Evolutionary conservation across 805 yeast species (phyloP), one percentile per base, ranked within the genome.

Genomic region (Suhomyces sp.): DNA sequence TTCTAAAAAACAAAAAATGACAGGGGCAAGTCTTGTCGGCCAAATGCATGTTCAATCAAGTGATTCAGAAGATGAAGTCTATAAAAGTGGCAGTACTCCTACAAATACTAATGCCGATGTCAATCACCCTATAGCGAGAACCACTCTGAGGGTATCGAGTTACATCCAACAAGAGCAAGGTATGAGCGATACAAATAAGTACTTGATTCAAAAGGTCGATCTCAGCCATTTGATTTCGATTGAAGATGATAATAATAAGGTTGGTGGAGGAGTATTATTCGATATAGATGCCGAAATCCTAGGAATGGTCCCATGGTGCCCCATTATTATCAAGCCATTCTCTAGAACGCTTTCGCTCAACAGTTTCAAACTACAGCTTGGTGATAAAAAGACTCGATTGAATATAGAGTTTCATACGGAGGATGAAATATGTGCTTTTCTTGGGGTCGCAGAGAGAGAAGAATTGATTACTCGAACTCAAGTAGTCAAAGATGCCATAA

Each of bases 301-400:
- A 9, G 53, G 53, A 4, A 31, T 45, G 20, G 10, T 40, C 5
- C 60, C 63, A 1, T 18, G 25, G 15, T 31, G 37, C 10, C 47
- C 50, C 10, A 48, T 60, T 15, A 39, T 58, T 4, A 44, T 62
- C 11, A 58, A 58, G 30, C 66, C 65, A 2, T 58, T 39, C 23
- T 44, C 46, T 7, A 43, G 65, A 18, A 57, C 66, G 3, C 27
- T 60, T 18, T 60, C 60, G 25, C 38, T 54, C 1, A 45, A 56
- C 1, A 40, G 39, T 14, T 53, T 62, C 32, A 53, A 51, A 25
- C 31, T 63, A 2, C 32, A 43, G 6, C 35, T 61, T 8, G 22
- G 38, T 6, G 51, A 49, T 22, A 15, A 13, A 24, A 30, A 28
- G 10, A 21, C 32, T 13, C 28, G 19, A 9, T 9, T 56, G 6